Conservation (phyloP, 805 yeast genomes). For the Yarrowia sp. region DNA sequence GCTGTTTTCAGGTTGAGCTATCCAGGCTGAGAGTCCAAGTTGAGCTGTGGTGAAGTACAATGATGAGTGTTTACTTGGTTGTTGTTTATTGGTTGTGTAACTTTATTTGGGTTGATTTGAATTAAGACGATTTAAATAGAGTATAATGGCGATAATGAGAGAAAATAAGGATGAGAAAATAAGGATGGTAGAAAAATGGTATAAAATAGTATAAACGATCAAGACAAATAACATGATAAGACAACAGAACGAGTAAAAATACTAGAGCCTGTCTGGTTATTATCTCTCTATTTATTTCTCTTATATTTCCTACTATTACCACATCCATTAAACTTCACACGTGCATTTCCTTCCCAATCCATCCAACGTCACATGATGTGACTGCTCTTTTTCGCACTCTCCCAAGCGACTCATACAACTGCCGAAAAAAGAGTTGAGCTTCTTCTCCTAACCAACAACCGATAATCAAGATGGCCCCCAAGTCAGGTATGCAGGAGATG, state of each 20-base stretch:
- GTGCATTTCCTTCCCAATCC: not conserved
- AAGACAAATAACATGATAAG: too few species aligned
- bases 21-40: too few species aligned
- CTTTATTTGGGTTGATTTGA: too few species aligned
- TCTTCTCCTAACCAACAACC: constrained; percentile 20
- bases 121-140: not conserved
- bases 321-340: not conserved
- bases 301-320: not conserved
- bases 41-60: not conserved
- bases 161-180: too few species aligned
- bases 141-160: too few species aligned
- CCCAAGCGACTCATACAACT: constrained; percentile 7
- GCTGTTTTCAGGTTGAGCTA: too few species aligned
- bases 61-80: not conserved
- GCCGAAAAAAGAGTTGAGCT: constrained; percentile 20
- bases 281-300: too few species aligned
- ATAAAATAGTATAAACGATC: too few species aligned
- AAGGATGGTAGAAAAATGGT: too few species aligned
- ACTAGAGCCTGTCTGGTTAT: too few species aligned
- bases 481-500: constrained; percentile 26
- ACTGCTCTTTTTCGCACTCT: constrained; percentile 17
- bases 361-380: constrained; percentile 10
- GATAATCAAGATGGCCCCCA: constrained; percentile 26
- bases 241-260: not conserved
- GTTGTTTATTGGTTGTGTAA: not conserved